Conservation (phyloP, 2,329 filamentous ascomycete genomes). For the Elsinoe ampelina region DNA sequence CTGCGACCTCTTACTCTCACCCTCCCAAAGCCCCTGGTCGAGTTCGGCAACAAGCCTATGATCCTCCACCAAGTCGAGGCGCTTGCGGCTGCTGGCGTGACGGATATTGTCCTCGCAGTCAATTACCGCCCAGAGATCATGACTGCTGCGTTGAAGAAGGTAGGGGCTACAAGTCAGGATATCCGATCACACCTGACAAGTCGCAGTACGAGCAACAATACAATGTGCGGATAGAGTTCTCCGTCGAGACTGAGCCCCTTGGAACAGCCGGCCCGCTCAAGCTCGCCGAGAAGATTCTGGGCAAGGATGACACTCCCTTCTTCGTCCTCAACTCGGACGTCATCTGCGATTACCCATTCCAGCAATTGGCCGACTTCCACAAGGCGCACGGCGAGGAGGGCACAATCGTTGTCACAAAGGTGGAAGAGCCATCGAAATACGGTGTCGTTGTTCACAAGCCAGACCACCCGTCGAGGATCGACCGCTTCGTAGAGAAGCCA, state of each 20-base stretch:
- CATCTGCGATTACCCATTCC: slow-evolving; percentile 96
- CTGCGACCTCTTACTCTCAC: slow-evolving; percentile 94
- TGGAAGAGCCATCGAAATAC: slow-evolving; percentile 98
- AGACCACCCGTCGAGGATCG: slow-evolving; percentile 80
- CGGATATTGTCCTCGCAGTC: slow-evolving; percentile 93
- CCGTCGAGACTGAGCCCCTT: slow-evolving; percentile 88
- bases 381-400: slow-evolving; percentile 87
- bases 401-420: slow-evolving; percentile 97
- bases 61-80: slow-evolving; percentile 97
- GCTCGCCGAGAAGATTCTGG: slow-evolving; percentile 83
- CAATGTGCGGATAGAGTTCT: slow-evolving; percentile 93
- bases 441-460: slow-evolving; percentile 97
- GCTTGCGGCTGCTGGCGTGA: slow-evolving; percentile 85
- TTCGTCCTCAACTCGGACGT: slow-evolving; percentile 98
- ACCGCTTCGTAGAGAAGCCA: slow-evolving; percentile 98
- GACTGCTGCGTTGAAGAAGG: slow-evolving; percentile 86
- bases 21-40: slow-evolving; percentile 91
- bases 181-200: slow-evolving; percentile 26
- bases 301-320: slow-evolving; percentile 89
- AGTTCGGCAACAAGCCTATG: slow-evolving; percentile 99
- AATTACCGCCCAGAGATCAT: slow-evolving; percentile 99
- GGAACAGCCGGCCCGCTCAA: slow-evolving; percentile 93
- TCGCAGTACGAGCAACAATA: slow-evolving; percentile 74
- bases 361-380: slow-evolving; percentile 84
- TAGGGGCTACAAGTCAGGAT: slow-evolving; percentile 29